Percentiles rank a stretch among this genome's conserved stretches.
phyloP scores from a whole-genome alignment of 2,329 filamentous ascomycete species.

The Fusarium denticulatum region DNA sequence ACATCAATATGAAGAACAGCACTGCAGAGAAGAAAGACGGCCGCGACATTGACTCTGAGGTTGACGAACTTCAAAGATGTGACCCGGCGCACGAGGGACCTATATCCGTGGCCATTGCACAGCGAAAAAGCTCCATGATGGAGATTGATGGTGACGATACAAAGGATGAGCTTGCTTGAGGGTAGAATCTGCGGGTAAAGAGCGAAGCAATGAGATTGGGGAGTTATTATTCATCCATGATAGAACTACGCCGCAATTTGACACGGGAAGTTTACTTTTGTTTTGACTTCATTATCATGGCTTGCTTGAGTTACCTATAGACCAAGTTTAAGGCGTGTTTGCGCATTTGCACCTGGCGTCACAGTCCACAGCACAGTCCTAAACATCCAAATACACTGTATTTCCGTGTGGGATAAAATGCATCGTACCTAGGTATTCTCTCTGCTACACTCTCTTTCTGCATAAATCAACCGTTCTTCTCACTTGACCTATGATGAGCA shows the following conservation, averaged over 20 bases:
- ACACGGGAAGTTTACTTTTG: neutral
- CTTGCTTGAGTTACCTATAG: neutral
- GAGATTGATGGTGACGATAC: constrained; percentile 23
- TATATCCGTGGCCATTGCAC: neutral
- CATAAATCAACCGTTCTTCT: neutral
- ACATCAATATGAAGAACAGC: constrained; percentile 2
- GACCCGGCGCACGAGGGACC: neutral
- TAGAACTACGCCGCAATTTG: neutral
- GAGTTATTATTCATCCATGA: neutral
- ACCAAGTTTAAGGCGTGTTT: neutral
- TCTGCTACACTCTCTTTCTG: neutral
- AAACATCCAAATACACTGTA: neutral
- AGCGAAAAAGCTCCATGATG: constrained; percentile 5
- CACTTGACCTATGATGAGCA: neutral
- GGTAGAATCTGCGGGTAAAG: neutral
- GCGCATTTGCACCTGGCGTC: neutral
- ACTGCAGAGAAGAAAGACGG: neutral
- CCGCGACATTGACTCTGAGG: neutral
- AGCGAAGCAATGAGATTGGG: neutral
- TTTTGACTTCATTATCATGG: neutral
- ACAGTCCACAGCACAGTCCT: neutral
- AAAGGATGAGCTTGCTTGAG: constrained; percentile 7
- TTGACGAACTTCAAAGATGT: neutral
- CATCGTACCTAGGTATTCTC: neutral
- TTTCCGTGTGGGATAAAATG: neutral